Percentiles rank a stretch among this genome's conserved stretches.
These are phyloP conservation scores for Cystobasidium sp. DNA, from an alignment of 1,284 basidiomycete species.

Conservation along the genomic window DNA sequence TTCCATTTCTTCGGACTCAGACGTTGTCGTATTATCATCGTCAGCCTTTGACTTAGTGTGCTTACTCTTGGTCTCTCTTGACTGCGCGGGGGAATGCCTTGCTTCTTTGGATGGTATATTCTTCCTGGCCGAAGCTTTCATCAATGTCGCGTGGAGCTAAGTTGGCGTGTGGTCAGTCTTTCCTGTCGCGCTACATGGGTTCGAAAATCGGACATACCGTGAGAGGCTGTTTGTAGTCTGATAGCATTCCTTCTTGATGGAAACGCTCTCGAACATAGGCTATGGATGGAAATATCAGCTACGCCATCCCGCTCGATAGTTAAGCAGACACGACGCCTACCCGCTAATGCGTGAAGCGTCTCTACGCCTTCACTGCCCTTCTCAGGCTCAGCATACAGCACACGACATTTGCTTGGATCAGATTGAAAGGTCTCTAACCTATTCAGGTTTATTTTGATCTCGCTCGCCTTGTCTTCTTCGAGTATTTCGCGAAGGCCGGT, in stretches of 20 bases:
- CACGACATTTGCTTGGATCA: slow-evolving; percentile 30
- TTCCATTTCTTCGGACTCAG: background rate
- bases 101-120: background rate
- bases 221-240: slow-evolving; percentile 30
- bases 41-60: background rate
- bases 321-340: background rate
- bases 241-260: slow-evolving; percentile 20
- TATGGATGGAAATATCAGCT: background rate
- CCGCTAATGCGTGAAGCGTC: slow-evolving; percentile 22
- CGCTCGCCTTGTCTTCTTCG: background rate
- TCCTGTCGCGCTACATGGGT: background rate
- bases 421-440: slow-evolving; percentile 27
- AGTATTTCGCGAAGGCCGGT: slow-evolving; percentile 15
- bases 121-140: slow-evolving; percentile 43
- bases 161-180: background rate
- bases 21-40: background rate
- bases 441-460: slow-evolving; percentile 9
- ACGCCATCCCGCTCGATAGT: background rate
- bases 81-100: background rate
- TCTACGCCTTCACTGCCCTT: slow-evolving; percentile 28
- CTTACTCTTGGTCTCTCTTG: too few relatives aligned
- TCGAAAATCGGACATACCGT: slow-evolving; percentile 9
- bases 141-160: slow-evolving; percentile 35
- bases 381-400: slow-evolving; percentile 40
- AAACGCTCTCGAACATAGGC: slow-evolving; percentile 35